Evolutionary conservation across 2,329 filamentous ascomycete genomes (phyloP), one percentile per base, ranked within the genome.

Genomic region (Cladosporium sp.): DNA sequence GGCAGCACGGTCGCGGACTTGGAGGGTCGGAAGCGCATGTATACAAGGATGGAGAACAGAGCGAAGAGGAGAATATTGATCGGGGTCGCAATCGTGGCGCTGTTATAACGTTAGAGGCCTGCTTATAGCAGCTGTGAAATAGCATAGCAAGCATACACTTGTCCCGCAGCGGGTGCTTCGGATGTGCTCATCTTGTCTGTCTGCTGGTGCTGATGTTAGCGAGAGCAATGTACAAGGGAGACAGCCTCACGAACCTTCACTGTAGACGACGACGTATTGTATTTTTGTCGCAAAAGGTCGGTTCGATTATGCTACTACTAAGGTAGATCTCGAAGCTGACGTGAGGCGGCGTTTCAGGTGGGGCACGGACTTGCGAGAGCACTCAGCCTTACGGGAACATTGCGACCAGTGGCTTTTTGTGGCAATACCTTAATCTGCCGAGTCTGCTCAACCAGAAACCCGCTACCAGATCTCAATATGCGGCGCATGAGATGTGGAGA

Each of bases 61-160:
- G 83, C 78, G 68, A 85, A 68, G 56, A 87, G 81, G 64, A 85
- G 74, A 39, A 86, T 72, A 72, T 87, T 87, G 66, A 87, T 81
- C 34, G 84, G 84, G 1, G 83, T 82, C 34, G 81, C 77, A 65
- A 83, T 76, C 8, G 81, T 76, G 63, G 80, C 77, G 42, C 83
- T 84, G 65, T n/a, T 57, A 45, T 9, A n/a, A 0, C 14, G 49
- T 58, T 25, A 45, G 37, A 14, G 20, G 14, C 6, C 14, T 47
- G 40, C 5, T 43, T 14, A 17, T 8, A 9, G 14, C 45, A 38
- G 22, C 58, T 14, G 51, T 11, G 51, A 8, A 50, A 36, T 20
- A 22, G 40, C 8, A 28, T 34, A 54, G 22, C 20, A 34, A 42
- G 58, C 76, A 67, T 77, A 79, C 76, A 72, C 77, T 67, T 75